Evolutionary conservation across 2,329 filamentous ascomycete species (phyloP).

Genomic region (Pestalotiopsis sp.): DNA sequence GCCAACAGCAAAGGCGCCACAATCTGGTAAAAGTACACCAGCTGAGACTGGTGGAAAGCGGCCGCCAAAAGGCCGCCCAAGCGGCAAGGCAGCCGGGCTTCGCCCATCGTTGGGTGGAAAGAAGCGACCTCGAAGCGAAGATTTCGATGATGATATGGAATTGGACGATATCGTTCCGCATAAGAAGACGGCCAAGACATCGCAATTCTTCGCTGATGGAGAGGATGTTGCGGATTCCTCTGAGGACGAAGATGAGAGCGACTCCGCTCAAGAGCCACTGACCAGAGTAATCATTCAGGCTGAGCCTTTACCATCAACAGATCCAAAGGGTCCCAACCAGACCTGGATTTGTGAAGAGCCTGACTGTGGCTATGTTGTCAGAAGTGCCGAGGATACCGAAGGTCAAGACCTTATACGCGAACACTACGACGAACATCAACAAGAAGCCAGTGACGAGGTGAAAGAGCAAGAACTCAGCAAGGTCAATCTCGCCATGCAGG

Average conservation of each 20-base stretch:
- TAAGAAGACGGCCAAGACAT: constrained; percentile 30
- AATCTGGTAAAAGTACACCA: constrained; percentile 15
- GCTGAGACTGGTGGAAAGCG: constrained; percentile 23
- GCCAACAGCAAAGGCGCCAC: constrained; percentile 12
- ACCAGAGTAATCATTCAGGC: constrained; percentile 45
- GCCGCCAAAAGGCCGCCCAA: constrained; percentile 34
- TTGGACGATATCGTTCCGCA: constrained; percentile 15
- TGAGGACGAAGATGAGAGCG: constrained; percentile 10
- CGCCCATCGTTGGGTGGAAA: constrained; percentile 42
- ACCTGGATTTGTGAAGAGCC: constrained; percentile 69
- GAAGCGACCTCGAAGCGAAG: constrained; percentile 43
- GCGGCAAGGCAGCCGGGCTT: constrained; percentile 47
- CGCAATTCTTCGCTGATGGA: constrained; percentile 34
- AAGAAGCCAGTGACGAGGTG: constrained; percentile 49
- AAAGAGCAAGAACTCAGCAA: constrained; percentile 33
- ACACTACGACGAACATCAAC: constrained; percentile 64
- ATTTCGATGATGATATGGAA: constrained; percentile 24
- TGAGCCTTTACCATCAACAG: constrained; percentile 50
- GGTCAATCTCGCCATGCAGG: constrained; percentile 56
- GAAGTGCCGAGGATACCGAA: constrained; percentile 57
- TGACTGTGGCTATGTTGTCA: constrained; percentile 65
- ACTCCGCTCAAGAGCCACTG: constrained; percentile 11
- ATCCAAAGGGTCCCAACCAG: constrained; percentile 57
- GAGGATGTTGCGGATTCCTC: constrained; percentile 23
- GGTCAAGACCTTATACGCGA: constrained; percentile 58